phyloP scores from a whole-genome alignment of 2,329 filamentous ascomycete genomes.

The Sarocladium strictum region DNA sequence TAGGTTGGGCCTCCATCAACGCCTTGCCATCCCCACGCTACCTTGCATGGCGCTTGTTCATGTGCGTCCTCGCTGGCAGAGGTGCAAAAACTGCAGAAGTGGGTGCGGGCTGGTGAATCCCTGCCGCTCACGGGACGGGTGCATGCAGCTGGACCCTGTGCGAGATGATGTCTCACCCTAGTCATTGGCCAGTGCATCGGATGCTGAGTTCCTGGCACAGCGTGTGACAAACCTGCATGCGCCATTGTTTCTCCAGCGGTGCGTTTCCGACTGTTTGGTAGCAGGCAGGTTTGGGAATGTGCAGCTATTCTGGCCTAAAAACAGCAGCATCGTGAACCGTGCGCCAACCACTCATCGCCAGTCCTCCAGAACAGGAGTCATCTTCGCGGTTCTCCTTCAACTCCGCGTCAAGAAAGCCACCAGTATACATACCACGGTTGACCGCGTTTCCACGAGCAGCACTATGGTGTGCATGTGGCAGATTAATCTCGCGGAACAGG shows the following conservation, averaged over 20 bases:
- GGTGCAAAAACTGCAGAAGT: conserved; percentile 5
- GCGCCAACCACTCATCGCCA: no score
- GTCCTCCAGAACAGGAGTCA: no score
- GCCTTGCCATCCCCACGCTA: conserved; percentile 6
- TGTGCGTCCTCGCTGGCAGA: background rate
- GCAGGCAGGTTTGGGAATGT: background rate
- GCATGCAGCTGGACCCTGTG: conserved; percentile 2
- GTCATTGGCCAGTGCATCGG: background rate
- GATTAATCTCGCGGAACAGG: conserved; percentile 1
- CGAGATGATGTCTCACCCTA: conserved; percentile 1
- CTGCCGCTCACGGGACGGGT: background rate
- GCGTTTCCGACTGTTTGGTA: conserved; percentile 1
- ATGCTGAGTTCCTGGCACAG: background rate
- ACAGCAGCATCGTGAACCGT: no score
- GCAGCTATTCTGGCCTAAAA: no score
- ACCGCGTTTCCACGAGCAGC: no score
- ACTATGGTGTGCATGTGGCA: background rate
- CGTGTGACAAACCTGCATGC: background rate
- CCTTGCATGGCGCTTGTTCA: conserved; percentile 1
- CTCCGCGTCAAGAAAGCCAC: no score
- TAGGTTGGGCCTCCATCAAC: background rate
- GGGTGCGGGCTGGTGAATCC: background rate
- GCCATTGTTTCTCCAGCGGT: background rate
- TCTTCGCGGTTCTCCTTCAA: no score
- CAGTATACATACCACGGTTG: no score